Evolutionary conservation across 768 basidiomycete genomes (phyloP).

Genomic region (Boletus rex-veris): DNA sequence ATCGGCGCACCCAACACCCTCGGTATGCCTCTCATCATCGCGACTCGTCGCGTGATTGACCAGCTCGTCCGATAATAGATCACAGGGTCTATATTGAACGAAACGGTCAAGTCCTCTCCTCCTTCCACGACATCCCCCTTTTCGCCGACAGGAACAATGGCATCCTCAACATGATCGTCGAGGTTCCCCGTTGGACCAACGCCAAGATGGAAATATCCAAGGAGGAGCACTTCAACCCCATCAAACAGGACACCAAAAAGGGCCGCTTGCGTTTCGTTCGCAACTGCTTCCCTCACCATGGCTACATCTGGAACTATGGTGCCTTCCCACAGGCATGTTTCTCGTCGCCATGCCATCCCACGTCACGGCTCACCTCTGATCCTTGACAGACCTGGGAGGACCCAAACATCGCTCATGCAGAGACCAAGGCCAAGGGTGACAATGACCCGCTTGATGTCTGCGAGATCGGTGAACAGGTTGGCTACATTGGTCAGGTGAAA

Average conservation of each 20-base stretch:
- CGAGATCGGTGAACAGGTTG: slow-evolving; percentile 98
- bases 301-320: slow-evolving; percentile 99
- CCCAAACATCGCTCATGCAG: slow-evolving; percentile 77
- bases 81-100: slow-evolving; percentile 95
- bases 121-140: slow-evolving; percentile 96
- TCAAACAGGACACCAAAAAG: slow-evolving; percentile 99
- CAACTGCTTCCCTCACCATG: slow-evolving; percentile 99
- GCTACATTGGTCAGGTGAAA: slow-evolving; percentile 95
- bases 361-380: neutral
- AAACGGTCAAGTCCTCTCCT: slow-evolving; percentile 76
- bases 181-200: slow-evolving; percentile 99
- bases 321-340: slow-evolving; percentile 89
- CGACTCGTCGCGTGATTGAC: slow-evolving; percentile 16
- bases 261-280: slow-evolving; percentile 94
- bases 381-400: slow-evolving; percentile 92
- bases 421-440: slow-evolving; percentile 99
- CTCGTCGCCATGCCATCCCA: neutral
- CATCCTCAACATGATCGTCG: slow-evolving; percentile 98
- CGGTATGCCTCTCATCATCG: slow-evolving; percentile 48
- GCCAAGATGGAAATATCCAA: slow-evolving; percentile 99
- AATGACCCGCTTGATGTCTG: slow-evolving; percentile 99
- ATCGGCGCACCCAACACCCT: slow-evolving; percentile 91
- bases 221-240: slow-evolving; percentile 98
- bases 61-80: slow-evolving; percentile 49
- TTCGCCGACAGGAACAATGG: slow-evolving; percentile 94